Evolutionary conservation across 1,284 basidiomycete species (phyloP).

Genomic region (Malassezia japonica): DNA sequence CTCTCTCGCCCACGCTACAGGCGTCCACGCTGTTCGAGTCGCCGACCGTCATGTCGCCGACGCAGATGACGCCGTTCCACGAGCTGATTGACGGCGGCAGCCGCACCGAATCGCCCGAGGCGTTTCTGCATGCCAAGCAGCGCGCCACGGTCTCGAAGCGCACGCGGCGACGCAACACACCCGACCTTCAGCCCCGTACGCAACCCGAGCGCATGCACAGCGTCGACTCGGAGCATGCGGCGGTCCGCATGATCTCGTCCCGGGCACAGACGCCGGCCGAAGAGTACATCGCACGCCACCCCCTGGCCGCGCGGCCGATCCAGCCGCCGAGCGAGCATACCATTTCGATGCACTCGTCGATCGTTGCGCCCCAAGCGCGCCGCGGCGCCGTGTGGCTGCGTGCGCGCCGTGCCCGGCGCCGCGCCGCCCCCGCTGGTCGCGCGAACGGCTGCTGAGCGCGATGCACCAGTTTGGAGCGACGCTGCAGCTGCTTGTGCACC

Average conservation of each 20-base stretch:
- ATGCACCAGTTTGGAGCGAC: not conserved
- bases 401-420: not conserved
- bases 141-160: not conserved
- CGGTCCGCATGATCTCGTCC: not conserved
- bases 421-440: not conserved
- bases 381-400: constrained; percentile 15
- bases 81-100: not conserved
- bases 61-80: not conserved
- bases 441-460: not conserved
- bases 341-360: constrained; percentile 10
- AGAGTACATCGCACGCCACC: not conserved
- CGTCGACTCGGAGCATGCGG: not conserved
- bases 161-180: not conserved
- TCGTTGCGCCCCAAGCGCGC: constrained; percentile 16
- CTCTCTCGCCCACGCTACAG: constrained; percentile 21
- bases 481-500: constrained; percentile 16
- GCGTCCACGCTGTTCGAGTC: constrained; percentile 10
- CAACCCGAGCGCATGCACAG: not conserved
- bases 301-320: not conserved
- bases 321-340: constrained; percentile 4
- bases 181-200: not conserved
- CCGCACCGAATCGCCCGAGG: not conserved
- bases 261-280: not conserved
- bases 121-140: not conserved
- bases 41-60: constrained; percentile 9